Percentiles rank a stretch among this genome's conserved stretches.
These are phyloP conservation scores for Cladosporium halotolerans DNA, from an alignment of 2,329 filamentous ascomycete genomes.

Conservation along the genomic window DNA sequence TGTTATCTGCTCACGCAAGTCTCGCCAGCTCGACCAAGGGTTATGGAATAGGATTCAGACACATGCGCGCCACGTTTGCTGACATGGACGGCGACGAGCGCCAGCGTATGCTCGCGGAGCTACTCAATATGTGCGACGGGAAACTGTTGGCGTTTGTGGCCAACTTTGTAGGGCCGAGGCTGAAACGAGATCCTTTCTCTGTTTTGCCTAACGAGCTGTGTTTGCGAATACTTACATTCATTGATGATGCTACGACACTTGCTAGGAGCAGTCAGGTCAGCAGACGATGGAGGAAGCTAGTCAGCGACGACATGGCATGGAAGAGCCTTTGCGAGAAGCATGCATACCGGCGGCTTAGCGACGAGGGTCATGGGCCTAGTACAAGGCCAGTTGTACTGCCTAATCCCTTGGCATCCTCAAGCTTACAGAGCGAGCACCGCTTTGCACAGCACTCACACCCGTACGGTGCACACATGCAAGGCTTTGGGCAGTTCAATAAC, in stretches of 20 bases:
- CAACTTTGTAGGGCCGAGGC: conserved; percentile 84
- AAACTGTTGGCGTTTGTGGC: conserved; percentile 94
- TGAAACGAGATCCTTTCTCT: conserved; percentile 95
- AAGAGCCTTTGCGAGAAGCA: conserved; percentile 95
- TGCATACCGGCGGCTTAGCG: conserved; percentile 63
- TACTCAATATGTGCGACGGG: conserved; percentile 90
- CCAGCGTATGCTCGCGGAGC: conserved; percentile 74
- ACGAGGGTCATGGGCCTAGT: conserved; percentile 27
- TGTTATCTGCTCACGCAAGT: conserved; percentile 19
- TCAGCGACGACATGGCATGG: conserved; percentile 97
- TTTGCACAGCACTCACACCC: conserved; percentile 19
- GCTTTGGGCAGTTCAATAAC: conserved; percentile 20
- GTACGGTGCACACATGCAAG: conserved; percentile 21
- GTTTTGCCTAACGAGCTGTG: conserved; percentile 90
- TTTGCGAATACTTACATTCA: conserved; percentile 87
- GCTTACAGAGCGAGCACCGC: conserved; percentile 16
- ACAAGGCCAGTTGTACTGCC: not conserved
- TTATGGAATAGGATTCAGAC: conserved; percentile 49
- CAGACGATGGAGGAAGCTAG: conserved; percentile 81
- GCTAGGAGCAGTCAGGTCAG: conserved; percentile 96
- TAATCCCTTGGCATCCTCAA: conserved; percentile 13
- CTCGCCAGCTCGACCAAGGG: conserved; percentile 20
- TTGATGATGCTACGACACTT: conserved; percentile 91
- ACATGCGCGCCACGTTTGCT: conserved; percentile 74
- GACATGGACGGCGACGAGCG: conserved; percentile 69